Conservation (phyloP, 148 eudicot genomes). For the Dianthus caryophyllus region DNA sequence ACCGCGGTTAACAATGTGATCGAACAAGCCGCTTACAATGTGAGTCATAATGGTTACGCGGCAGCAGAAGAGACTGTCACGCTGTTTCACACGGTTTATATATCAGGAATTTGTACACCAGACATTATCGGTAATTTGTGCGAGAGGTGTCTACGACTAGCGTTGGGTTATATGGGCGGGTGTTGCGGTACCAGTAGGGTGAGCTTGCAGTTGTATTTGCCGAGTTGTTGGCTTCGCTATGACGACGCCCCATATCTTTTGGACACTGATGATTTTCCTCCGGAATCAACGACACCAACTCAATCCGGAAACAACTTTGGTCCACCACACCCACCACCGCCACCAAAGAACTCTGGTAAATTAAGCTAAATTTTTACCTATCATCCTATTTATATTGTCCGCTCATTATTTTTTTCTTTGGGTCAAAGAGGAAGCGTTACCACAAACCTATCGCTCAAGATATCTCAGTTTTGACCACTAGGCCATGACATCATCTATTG, state of each 20-base stretch:
- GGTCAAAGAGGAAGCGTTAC: too few relatives aligned
- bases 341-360: too few relatives aligned
- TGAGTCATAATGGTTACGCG: not conserved
- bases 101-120: slow-evolving; percentile 18
- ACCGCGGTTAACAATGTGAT: not conserved
- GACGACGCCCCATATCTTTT: not conserved
- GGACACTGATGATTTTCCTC: not conserved
- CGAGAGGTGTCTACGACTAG: slow-evolving; percentile 10
- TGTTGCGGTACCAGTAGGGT: slow-evolving; percentile 13
- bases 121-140: slow-evolving; percentile 13
- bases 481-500: too few relatives aligned
- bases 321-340: too few relatives aligned
- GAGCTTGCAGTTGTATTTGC: not conserved
- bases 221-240: slow-evolving; percentile 17
- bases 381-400: too few relatives aligned
- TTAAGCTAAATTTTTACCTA: too few relatives aligned
- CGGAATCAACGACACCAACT: not conserved
- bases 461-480: too few relatives aligned
- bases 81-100: not conserved
- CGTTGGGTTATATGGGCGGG: slow-evolving; percentile 5
- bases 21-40: not conserved
- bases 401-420: too few relatives aligned
- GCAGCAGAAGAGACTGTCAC: not conserved
- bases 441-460: too few relatives aligned
- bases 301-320: too few relatives aligned